These are phyloP conservation scores for Neonectria coccinea DNA, from an alignment of 2,329 filamentous ascomycete genomes.

Conservation along the genomic window DNA sequence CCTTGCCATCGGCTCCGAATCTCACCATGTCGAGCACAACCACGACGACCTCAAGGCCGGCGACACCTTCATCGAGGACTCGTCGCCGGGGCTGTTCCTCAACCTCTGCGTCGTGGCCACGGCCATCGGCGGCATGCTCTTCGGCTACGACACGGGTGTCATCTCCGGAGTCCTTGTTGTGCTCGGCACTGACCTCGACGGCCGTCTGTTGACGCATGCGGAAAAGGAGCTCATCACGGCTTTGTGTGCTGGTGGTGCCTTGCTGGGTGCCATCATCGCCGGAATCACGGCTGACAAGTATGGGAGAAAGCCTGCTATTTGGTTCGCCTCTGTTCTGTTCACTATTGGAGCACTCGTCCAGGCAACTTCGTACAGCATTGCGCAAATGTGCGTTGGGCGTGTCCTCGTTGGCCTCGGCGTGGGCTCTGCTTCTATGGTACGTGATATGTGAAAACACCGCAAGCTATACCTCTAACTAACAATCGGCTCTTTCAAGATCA, in stretches of 20 bases:
- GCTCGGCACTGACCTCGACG: constrained; percentile 45
- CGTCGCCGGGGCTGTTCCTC: constrained; percentile 31
- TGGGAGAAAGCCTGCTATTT: constrained; percentile 35
- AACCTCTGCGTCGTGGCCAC: constrained; percentile 34
- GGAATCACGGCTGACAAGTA: constrained; percentile 39
- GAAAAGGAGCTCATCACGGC: constrained; percentile 40
- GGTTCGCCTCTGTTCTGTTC: constrained; percentile 37
- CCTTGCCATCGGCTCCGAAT: constrained; percentile 17
- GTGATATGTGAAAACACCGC: constrained; percentile 7
- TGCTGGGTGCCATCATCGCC: constrained; percentile 39
- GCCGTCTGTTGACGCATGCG: constrained; percentile 16
- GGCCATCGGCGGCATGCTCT: constrained; percentile 37
- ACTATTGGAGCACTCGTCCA: constrained; percentile 39
- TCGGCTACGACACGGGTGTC: constrained; percentile 62
- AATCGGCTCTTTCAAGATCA: constrained; percentile 20
- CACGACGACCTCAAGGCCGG: constrained; percentile 23
- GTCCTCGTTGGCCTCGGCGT: constrained; percentile 54
- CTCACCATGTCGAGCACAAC: constrained; percentile 29
- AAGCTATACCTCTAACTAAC: not conserved
- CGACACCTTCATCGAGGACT: constrained; percentile 33
- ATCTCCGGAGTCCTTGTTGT: constrained; percentile 61
- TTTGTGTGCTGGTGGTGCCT: constrained; percentile 37
- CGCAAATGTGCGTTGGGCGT: constrained; percentile 39
- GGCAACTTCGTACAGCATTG: constrained; percentile 33
- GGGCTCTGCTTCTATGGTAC: constrained; percentile 55